Conservation (phyloP, 257 asterid genomes). For the Ajuga chamaepitys region DNA sequence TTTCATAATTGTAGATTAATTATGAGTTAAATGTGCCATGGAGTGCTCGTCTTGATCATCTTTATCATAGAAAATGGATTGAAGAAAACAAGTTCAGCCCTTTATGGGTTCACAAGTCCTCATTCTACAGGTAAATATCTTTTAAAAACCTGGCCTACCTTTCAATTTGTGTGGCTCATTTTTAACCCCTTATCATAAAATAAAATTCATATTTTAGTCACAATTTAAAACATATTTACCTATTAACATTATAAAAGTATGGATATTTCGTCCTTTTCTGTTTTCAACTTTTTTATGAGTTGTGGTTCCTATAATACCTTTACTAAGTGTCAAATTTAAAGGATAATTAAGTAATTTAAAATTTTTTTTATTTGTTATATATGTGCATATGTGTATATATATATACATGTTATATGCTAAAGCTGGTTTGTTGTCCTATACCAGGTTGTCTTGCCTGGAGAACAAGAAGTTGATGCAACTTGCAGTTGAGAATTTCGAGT, state of each 20-base stretch:
- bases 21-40: slow-evolving; percentile 46
- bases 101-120: slow-evolving; percentile 29
- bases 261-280: no score
- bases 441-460: slow-evolving; percentile 31
- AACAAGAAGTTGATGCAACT: slow-evolving; percentile 41
- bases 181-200: not conserved
- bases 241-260: no score
- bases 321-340: not conserved
- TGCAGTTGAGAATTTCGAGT: slow-evolving; percentile 41
- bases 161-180: no score
- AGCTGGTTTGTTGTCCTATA: not conserved
- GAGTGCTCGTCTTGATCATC: slow-evolving; percentile 52
- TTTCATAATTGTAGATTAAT: slow-evolving; percentile 25
- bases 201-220: not conserved
- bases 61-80: slow-evolving; percentile 55
- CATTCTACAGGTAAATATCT: slow-evolving; percentile 32
- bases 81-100: slow-evolving; percentile 33
- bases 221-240: no score
- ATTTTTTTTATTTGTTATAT: no score
- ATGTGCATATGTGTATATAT: no score
- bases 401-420: no score
- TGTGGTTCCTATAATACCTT: no score
- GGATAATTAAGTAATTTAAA: not conserved
- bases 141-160: no score
- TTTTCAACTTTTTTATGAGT: no score